Base-by-base conservation (phyloP, 1,139 yeast genomes). In the Hyphopichia buzzinii region DNA sequence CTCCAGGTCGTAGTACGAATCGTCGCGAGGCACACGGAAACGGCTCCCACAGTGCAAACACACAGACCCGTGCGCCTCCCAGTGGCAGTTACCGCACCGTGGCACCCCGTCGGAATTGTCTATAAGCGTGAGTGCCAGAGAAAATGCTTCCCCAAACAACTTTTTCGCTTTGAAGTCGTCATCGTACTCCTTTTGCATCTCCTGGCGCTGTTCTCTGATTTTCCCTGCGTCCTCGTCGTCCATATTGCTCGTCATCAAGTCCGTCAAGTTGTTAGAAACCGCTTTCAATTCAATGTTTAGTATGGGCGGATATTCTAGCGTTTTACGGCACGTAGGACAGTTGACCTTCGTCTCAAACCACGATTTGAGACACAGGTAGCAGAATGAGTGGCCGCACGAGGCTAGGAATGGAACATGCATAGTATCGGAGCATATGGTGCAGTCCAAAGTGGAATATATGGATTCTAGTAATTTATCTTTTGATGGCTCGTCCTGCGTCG, bases 91-190 rank as follows among this genome's bases (percentile, higher is more conserved):
- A 2, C 87, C 79, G 53, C 96, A 87, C 38, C 95, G 62, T 0
- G 84, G 79, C 6, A 87, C 89, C 2, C 90, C 92, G 54, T 87
- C 96, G 17, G 80, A 81, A 36, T 67, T 73, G 43, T 79, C 86
- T 3, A 81, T 63, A 16, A 74, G 54, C 0, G 81, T 79, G 24
- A 69, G 56, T 1, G 78, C 74, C 17, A 74, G 59, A 16, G 66
- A 59, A 54, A 83, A 83, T 6, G 73, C 54, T 23, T 67, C 70
- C 1, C 72, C 76, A 57, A 77, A 79, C 25, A 79, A 47, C 2
- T 52, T 50, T 13, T 65, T 59, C 8, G 52, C 48, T 29, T 52
- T 51, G 8, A 50, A 39, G 48, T 77, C 83, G 29, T 51, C 46
- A 36, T 67, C 69, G 49, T 68, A 77, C 21, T 52, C 59, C 19